phyloP scores from a whole-genome alignment of 2,329 filamentous ascomycete genomes.

The Ascochyta viciae-villosae region DNA sequence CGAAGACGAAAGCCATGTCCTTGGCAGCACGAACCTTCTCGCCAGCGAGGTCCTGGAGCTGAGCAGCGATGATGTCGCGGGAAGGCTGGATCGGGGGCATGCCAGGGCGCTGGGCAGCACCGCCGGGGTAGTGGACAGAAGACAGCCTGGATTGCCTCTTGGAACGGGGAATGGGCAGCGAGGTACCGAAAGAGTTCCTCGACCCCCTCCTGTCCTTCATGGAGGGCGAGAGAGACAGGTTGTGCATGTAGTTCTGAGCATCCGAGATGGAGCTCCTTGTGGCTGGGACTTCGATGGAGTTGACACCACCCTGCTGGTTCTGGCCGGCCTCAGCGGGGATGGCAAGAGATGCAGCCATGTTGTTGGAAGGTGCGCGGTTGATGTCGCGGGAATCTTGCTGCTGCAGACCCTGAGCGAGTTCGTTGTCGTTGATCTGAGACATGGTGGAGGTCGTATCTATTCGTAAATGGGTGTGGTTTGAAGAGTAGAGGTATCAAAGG shows the following conservation, averaged over 20 bases:
- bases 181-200: constrained; percentile 77
- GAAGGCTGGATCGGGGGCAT: constrained; percentile 67
- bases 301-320: constrained; percentile 40
- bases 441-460: constrained; percentile 49
- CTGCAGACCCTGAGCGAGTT: constrained; percentile 55
- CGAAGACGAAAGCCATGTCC: constrained; percentile 84
- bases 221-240: constrained; percentile 71
- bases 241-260: constrained; percentile 74
- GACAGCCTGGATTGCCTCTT: constrained; percentile 74
- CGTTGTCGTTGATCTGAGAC: constrained; percentile 66
- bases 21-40: constrained; percentile 74
- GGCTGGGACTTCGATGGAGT: constrained; percentile 73
- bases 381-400: constrained; percentile 27
- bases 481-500: background rate
- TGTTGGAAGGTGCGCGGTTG: constrained; percentile 20
- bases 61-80: constrained; percentile 72
- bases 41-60: constrained; percentile 71
- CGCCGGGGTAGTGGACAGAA: constrained; percentile 61
- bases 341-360: constrained; percentile 38
- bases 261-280: constrained; percentile 73
- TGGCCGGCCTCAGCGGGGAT: constrained; percentile 36
- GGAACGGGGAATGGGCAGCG: constrained; percentile 74
- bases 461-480: background rate
- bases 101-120: constrained; percentile 60
- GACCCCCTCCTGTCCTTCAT: constrained; percentile 72